Evolutionary conservation across 2,329 filamentous ascomycete species (phyloP).

Genomic region (Verticillium zaregamsianum): DNA sequence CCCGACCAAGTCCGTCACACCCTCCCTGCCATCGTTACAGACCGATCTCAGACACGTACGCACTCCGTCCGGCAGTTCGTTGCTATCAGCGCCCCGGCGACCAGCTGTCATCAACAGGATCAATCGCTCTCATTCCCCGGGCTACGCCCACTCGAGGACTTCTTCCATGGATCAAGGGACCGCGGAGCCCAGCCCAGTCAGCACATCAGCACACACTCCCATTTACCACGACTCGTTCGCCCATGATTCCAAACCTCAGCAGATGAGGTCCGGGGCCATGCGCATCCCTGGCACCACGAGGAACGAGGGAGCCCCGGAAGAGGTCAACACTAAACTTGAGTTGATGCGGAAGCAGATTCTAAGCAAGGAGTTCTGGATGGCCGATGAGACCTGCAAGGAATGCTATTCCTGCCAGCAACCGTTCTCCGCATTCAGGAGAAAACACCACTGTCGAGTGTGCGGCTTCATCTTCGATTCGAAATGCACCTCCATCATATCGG

Average conservation of each 20-base stretch:
- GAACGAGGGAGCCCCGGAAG: conserved; percentile 53
- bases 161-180: conserved; percentile 56
- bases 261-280: conserved; percentile 39
- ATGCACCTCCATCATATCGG: conserved; percentile 88
- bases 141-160: conserved; percentile 45
- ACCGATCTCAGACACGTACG: conserved; percentile 24
- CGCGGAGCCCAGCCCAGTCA: conserved; percentile 53
- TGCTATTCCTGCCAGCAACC: conserved; percentile 89
- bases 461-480: conserved; percentile 99
- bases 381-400: conserved; percentile 95
- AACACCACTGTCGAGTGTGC: conserved; percentile 93
- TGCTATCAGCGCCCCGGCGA: conserved; percentile 34
- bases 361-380: conserved; percentile 98
- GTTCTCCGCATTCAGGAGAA: conserved; percentile 90
- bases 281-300: conserved; percentile 53
- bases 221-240: conserved; percentile 54
- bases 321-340: conserved; percentile 57
- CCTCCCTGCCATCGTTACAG: conserved; percentile 28
- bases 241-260: conserved; percentile 39
- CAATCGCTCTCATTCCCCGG: conserved; percentile 39
- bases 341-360: conserved; percentile 83
- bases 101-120: conserved; percentile 54
- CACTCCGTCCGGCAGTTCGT: conserved; percentile 28
- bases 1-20: conserved; percentile 31
- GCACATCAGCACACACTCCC: conserved; percentile 54